Conservation (phyloP, 2,329 filamentous ascomycete genomes). For the Rachicladosporium sp. region DNA sequence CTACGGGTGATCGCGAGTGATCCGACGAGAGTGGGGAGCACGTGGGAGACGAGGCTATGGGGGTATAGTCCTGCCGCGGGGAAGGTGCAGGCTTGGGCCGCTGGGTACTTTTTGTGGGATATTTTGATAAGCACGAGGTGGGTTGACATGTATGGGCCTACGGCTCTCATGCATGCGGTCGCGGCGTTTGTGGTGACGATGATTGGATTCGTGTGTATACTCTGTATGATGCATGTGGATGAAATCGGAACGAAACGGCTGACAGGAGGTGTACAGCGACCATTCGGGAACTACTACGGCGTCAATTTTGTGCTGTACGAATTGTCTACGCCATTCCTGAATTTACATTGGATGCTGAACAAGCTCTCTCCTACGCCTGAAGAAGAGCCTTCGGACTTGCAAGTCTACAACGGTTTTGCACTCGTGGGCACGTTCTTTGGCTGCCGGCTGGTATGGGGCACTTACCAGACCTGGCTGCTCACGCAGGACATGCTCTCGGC, state of each 20-base stretch:
- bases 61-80: constrained; percentile 62
- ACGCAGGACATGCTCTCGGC: constrained; percentile 61
- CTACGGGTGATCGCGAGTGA: constrained; percentile 61
- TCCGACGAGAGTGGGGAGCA: constrained; percentile 53
- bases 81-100: constrained; percentile 63
- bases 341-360: constrained; percentile 87
- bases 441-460: constrained; percentile 67
- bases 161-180: constrained; percentile 64
- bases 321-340: constrained; percentile 72
- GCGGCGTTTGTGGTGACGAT: constrained; percentile 62
- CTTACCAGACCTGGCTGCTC: constrained; percentile 52
- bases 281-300: constrained; percentile 75
- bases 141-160: constrained; percentile 60
- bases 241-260: neutral
- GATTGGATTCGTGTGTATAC: constrained; percentile 60
- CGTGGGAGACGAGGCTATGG: constrained; percentile 53
- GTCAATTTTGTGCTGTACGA: constrained; percentile 78
- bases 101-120: constrained; percentile 80
- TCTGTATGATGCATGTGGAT: neutral
- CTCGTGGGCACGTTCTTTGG: constrained; percentile 64
- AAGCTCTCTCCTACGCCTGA: constrained; percentile 66
- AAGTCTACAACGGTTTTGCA: constrained; percentile 65
- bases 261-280: constrained; percentile 42
- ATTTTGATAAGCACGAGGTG: constrained; percentile 56
- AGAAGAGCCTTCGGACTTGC: constrained; percentile 38